Evolutionary conservation across 306 rosid species (phyloP), one percentile per base, ranked within the genome.

Genomic region (Dalbergia oliveri): DNA sequence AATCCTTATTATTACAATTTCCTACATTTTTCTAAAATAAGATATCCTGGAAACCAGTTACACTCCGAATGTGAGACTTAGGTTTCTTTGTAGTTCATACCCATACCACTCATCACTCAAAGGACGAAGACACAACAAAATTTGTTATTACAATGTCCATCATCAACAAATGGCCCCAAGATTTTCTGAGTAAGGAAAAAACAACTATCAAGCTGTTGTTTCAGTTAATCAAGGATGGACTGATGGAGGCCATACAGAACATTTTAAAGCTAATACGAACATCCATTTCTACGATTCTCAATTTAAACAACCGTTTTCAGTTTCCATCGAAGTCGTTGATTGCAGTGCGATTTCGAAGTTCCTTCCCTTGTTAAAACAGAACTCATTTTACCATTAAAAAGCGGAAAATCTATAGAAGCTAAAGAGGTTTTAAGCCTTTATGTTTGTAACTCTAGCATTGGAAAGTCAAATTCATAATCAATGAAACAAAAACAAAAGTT

Each of bases 1-100:
- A 61, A 16, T 39, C 72, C 60, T 37, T 61, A 13, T 37, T 64
- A 50, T 53, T 43, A 43, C 47, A 61, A 54, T 77, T 23, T 35
- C 57, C 34, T 10, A 3, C 34, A 34, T 9, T 59, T 76, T 43
- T 43, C 47, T 43, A 2, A 43, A 9, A 50, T 19, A 34, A 50
- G 10, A 76, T 51, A 65, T 76, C 39, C 16, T 63, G 23, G 43
- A 16, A 56, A 63, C 62, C 19, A 50, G n/a, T 49, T 14, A 12
- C 54, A 12, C 54, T 45, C 51, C 4, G 14, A 3, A 49, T 5
- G 54, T 4, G 0, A 49, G 54, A 12, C 54, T 49, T 49, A 49
- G 11, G 15, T 14, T 49, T 49, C n/a, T 49, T 11, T 11, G 6
- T 49, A 49, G 54, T 49, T 49, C 11, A 13, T 49, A 16, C 66